phyloP scores from a whole-genome alignment of 2,329 filamentous ascomycete genomes.

The Phyllosticta citriasiana region DNA sequence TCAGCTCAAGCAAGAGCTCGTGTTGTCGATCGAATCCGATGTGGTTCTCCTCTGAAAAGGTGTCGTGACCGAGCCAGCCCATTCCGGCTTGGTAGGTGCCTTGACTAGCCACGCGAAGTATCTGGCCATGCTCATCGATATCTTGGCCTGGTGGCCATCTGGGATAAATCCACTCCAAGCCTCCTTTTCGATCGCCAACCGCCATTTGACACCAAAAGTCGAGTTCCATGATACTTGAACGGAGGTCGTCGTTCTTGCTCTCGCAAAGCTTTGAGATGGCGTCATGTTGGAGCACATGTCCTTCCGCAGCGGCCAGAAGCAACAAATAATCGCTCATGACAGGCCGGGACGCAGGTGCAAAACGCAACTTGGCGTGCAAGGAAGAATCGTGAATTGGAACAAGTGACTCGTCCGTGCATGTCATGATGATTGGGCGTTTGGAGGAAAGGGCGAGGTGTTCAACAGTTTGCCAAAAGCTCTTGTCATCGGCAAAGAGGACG shows the following conservation, averaged over 20 bases:
- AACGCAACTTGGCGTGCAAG: slow-evolving; percentile 77
- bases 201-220: slow-evolving; percentile 97
- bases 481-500: slow-evolving; percentile 88
- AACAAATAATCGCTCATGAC: slow-evolving; percentile 72
- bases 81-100: slow-evolving; percentile 69
- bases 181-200: slow-evolving; percentile 77
- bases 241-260: slow-evolving; percentile 60
- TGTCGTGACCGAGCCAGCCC: slow-evolving; percentile 62
- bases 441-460: slow-evolving; percentile 69
- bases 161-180: slow-evolving; percentile 80
- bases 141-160: slow-evolving; percentile 66
- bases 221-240: slow-evolving; percentile 72
- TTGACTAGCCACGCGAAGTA: slow-evolving; percentile 69
- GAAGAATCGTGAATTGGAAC: slow-evolving; percentile 64
- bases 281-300: slow-evolving; percentile 62
- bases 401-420: slow-evolving; percentile 85
- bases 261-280: slow-evolving; percentile 62
- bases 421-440: slow-evolving; percentile 86
- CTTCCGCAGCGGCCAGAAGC: slow-evolving; percentile 76
- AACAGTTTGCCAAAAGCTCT: slow-evolving; percentile 84
- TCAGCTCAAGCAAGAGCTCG: slow-evolving; percentile 54
- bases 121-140: slow-evolving; percentile 55
- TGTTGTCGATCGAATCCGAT: slow-evolving; percentile 43
- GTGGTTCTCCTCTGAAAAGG: slow-evolving; percentile 30
- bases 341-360: slow-evolving; percentile 54